Conservation (phyloP, 768 basidiomycete species). For the Galerina sulciceps region DNA sequence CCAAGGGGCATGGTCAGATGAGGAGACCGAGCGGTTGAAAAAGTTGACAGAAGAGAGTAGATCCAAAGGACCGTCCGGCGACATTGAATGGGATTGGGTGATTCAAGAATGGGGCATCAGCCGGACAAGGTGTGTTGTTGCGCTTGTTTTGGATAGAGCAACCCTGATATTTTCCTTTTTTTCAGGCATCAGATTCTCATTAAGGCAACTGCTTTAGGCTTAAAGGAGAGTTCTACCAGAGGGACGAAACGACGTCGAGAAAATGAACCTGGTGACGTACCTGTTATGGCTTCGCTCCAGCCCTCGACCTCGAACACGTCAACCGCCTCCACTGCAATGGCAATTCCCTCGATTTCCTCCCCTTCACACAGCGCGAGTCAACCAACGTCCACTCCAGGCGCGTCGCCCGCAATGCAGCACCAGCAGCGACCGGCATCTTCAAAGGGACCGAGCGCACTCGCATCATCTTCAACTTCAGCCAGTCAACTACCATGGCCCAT, state of each 20-base stretch:
- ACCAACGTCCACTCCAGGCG: slow-evolving; percentile 47
- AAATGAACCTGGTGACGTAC: slow-evolving; percentile 26
- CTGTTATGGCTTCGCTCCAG: slow-evolving; percentile 35
- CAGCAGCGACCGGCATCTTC: slow-evolving; percentile 44
- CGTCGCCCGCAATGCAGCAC: slow-evolving; percentile 57
- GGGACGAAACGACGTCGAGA: slow-evolving; percentile 58
- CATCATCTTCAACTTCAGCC: slow-evolving; percentile 20
- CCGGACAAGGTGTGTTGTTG: slow-evolving; percentile 62
- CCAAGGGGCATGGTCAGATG: slow-evolving; percentile 80
- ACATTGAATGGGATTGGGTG: slow-evolving; percentile 83
- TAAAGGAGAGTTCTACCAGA: slow-evolving; percentile 74
- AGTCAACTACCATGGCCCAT: slow-evolving; percentile 64
- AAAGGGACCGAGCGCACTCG: slow-evolving; percentile 24
- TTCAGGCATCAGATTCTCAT: slow-evolving; percentile 81
- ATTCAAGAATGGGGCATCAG: slow-evolving; percentile 74
- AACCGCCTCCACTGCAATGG: slow-evolving; percentile 30
- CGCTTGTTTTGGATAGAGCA: neutral
- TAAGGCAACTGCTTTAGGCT: slow-evolving; percentile 77
- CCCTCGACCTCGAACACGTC: slow-evolving; percentile 32
- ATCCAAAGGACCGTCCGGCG: slow-evolving; percentile 48
- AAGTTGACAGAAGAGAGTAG: slow-evolving; percentile 73
- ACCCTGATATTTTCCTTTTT: neutral
- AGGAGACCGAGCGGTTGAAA: slow-evolving; percentile 72
- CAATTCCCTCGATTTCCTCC: slow-evolving; percentile 26
- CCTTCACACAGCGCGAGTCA: slow-evolving; percentile 38